phyloP scores from a whole-genome alignment of 2,329 filamentous ascomycete species.

The Calonectria pauciramosa region DNA sequence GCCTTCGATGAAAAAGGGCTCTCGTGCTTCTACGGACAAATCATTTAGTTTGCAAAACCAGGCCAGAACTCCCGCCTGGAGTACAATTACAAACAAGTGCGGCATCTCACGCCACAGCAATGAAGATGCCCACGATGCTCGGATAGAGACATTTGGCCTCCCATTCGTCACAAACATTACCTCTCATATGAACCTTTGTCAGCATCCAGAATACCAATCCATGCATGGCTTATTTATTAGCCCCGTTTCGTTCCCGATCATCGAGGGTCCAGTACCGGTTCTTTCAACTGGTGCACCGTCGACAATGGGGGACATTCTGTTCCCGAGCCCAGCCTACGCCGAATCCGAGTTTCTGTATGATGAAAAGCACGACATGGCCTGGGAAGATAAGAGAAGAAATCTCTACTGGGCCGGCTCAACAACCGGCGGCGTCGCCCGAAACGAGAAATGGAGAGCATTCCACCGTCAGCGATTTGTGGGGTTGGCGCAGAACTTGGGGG shows the following conservation, averaged over 20 bases:
- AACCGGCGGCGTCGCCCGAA: constrained; percentile 60
- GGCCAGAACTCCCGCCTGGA: constrained; percentile 48
- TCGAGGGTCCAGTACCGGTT: constrained; percentile 59
- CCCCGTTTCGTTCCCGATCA: constrained; percentile 58
- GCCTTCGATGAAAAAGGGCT: constrained; percentile 27
- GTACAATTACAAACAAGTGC: constrained; percentile 50
- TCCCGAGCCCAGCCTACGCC: constrained; percentile 65
- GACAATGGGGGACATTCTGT: constrained; percentile 66
- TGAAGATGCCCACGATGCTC: not conserved
- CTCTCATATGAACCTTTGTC: constrained; percentile 56
- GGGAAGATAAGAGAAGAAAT: constrained; percentile 63
- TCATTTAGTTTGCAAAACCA: constrained; percentile 44
- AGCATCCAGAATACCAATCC: constrained; percentile 57
- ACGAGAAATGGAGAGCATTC: constrained; percentile 54
- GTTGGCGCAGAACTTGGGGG: constrained; percentile 51
- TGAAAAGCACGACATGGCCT: constrained; percentile 55
- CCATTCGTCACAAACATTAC: constrained; percentile 53
- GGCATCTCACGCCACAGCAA: not conserved
- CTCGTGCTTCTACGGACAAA: not conserved
- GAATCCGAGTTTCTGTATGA: constrained; percentile 58
- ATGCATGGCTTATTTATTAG: constrained; percentile 61
- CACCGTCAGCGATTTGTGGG: constrained; percentile 64
- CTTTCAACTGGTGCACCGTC: constrained; percentile 60
- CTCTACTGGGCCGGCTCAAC: constrained; percentile 71
- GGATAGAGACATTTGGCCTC: constrained; percentile 42